phyloP scores from a whole-genome alignment of 768 basidiomycete species.

The Leccinum subgranulosum region DNA sequence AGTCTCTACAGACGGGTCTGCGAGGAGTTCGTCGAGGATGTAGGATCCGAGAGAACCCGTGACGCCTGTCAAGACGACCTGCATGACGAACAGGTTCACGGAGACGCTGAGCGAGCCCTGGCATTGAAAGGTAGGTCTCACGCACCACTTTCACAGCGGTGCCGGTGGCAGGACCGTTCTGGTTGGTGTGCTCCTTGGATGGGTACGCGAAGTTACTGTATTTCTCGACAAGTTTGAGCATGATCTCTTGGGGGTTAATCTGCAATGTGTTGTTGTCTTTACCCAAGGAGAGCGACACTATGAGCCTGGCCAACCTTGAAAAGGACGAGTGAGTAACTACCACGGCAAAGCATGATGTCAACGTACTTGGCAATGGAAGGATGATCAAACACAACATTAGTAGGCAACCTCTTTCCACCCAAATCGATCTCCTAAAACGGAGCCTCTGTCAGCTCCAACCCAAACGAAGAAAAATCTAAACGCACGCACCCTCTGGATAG shows the following conservation, averaged over 20 bases:
- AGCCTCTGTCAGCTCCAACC: constrained; percentile 12
- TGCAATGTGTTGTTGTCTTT: constrained; percentile 4
- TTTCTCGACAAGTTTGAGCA: constrained; percentile 39
- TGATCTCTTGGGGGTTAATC: constrained; percentile 27
- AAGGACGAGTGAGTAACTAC: not conserved
- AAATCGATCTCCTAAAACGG: constrained; percentile 17
- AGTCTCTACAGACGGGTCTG: not conserved
- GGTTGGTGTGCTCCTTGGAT: not conserved
- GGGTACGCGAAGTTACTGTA: constrained; percentile 23
- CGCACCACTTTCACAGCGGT: constrained; percentile 14
- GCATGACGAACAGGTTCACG: too few species aligned
- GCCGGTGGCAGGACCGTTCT: constrained; percentile 11
- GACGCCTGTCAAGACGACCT: constrained; percentile 46
- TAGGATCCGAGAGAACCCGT: constrained; percentile 52
- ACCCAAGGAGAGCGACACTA: constrained; percentile 36
- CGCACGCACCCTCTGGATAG: constrained; percentile 36
- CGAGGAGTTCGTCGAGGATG: constrained; percentile 42
- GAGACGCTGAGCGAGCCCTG: not conserved
- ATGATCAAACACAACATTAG: constrained; percentile 47
- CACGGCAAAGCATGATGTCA: not conserved
- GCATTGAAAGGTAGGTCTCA: not conserved
- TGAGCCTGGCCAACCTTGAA: constrained; percentile 39
- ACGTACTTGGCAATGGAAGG: constrained; percentile 41
- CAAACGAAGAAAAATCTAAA: constrained; percentile 11
- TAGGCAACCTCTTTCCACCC: constrained; percentile 19